Conservation (phyloP, 2,329 filamentous ascomycete species). For the Fusarium sp. region DNA sequence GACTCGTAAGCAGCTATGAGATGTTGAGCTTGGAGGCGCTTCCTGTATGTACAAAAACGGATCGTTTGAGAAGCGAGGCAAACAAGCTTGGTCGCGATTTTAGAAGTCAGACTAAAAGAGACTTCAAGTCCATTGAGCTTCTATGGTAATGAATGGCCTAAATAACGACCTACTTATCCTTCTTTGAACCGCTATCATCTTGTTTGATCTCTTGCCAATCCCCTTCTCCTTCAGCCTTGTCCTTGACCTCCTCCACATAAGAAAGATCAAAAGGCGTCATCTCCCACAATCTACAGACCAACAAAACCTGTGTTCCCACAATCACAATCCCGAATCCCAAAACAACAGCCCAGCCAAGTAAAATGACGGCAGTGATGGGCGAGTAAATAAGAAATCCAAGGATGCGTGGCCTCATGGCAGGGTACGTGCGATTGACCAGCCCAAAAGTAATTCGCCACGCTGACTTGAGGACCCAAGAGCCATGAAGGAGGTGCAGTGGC, state of each 20-base stretch:
- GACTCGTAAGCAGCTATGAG: slow-evolving; percentile 10
- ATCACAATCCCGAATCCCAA: background rate
- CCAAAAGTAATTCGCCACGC: slow-evolving; percentile 17
- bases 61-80: background rate
- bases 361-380: background rate
- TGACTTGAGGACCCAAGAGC: slow-evolving; percentile 23
- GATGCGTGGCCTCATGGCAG: slow-evolving; percentile 1
- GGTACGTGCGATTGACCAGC: slow-evolving; percentile 23
- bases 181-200: background rate
- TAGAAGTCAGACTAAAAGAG: no score
- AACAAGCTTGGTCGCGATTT: background rate
- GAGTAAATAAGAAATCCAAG: slow-evolving; percentile 20
- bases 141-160: background rate
- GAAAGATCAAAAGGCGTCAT: background rate
- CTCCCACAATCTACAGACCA: slow-evolving; percentile 1
- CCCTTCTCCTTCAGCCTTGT: background rate
- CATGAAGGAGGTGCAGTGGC: slow-evolving; percentile 16
- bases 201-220: background rate
- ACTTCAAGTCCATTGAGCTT: no score
- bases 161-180: background rate
- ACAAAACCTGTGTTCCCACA: background rate
- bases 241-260: background rate
- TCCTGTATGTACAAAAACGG: background rate
- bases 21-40: background rate
- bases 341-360: background rate